Conservation (phyloP, 495 filamentous ascomycete species). For the Cercophora sp. region DNA sequence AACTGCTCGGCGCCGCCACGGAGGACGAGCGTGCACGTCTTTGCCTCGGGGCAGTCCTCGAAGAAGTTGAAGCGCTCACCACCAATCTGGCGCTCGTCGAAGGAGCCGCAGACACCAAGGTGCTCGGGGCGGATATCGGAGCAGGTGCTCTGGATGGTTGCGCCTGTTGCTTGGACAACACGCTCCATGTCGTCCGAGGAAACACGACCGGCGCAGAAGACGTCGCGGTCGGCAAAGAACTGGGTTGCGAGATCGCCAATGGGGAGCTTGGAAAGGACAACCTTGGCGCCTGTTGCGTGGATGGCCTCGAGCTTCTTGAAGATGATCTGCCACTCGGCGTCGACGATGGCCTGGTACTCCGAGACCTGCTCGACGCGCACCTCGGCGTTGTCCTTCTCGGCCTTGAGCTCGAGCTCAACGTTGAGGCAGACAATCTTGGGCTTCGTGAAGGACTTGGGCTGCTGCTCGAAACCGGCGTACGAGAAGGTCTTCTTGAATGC, state of each 20-base stretch:
- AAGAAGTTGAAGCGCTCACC: conserved; percentile 98
- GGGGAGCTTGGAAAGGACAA: conserved; percentile 93
- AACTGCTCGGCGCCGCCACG: conserved; percentile 97
- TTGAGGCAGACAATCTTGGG: conserved; percentile 95
- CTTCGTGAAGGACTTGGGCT: conserved; percentile 90
- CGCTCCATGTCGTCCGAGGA: conserved; percentile 92
- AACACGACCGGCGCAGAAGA: conserved; percentile 97
- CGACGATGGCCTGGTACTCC: conserved; percentile 98
- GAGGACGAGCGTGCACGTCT: conserved; percentile 94
- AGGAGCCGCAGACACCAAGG: conserved; percentile 82
- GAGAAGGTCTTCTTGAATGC: conserved; percentile 99
- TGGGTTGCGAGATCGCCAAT: conserved; percentile 98
- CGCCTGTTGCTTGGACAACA: conserved; percentile 90
- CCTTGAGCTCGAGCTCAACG: conserved; percentile 95
- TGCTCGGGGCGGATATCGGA: conserved; percentile 89
- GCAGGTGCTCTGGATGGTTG: conserved; percentile 90
- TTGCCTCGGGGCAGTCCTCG: conserved; percentile 87
- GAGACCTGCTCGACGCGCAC: conserved; percentile 97
- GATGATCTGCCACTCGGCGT: conserved; percentile 99
- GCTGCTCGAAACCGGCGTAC: conserved; percentile 98
- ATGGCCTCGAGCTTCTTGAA: conserved; percentile 97
- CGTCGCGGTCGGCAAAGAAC: conserved; percentile 95
- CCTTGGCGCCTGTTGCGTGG: conserved; percentile 89
- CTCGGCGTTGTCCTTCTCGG: conserved; percentile 98
- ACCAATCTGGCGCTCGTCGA: conserved; percentile 96